Percentiles rank a stretch among this genome's conserved stretches.
phyloP scores from a whole-genome alignment of 768 basidiomycete species.

The Calocybe cyanea region DNA sequence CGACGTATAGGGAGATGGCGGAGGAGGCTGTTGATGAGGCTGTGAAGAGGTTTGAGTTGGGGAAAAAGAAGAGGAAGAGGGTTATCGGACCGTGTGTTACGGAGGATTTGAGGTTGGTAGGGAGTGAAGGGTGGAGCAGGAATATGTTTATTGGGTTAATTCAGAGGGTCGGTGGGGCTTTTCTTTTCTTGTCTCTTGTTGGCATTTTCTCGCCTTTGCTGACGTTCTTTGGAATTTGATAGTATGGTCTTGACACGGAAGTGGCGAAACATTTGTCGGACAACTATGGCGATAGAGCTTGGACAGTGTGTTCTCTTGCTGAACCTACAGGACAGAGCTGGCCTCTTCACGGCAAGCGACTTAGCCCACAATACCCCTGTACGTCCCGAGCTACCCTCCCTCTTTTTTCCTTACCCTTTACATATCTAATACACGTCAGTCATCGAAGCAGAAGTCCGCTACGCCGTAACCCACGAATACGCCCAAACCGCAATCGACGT shows the following conservation, averaged over 20 bases:
- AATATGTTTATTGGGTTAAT: slow-evolving; percentile 97
- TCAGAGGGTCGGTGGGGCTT: slow-evolving; percentile 62
- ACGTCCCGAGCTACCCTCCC: slow-evolving; percentile 21
- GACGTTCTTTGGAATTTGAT: too few species aligned
- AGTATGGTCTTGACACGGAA: slow-evolving; percentile 90
- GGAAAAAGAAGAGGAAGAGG: slow-evolving; percentile 47
- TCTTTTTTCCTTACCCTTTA: not conserved
- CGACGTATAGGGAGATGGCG: slow-evolving; percentile 95
- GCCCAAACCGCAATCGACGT: slow-evolving; percentile 91
- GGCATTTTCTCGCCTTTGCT: too few species aligned
- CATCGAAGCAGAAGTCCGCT: slow-evolving; percentile 91
- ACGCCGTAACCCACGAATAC: slow-evolving; percentile 87
- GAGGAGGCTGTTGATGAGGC: slow-evolving; percentile 91
- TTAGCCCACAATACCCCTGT: slow-evolving; percentile 77
- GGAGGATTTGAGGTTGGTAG: slow-evolving; percentile 76
- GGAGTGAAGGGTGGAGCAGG: slow-evolving; percentile 90
- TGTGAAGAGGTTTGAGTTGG: slow-evolving; percentile 70
- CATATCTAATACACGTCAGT: slow-evolving; percentile 32
- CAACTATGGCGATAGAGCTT: slow-evolving; percentile 94
- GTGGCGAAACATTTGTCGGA: slow-evolving; percentile 93
- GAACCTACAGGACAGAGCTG: slow-evolving; percentile 72
- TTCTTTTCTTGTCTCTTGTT: too few species aligned
- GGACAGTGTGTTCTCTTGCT: slow-evolving; percentile 85
- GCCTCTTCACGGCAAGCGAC: slow-evolving; percentile 82
- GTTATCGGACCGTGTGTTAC: too few species aligned